These are phyloP conservation scores for Spinellus fusiger DNA, from an alignment of 192 early-diverging fungal species.

Conservation along the genomic window DNA sequence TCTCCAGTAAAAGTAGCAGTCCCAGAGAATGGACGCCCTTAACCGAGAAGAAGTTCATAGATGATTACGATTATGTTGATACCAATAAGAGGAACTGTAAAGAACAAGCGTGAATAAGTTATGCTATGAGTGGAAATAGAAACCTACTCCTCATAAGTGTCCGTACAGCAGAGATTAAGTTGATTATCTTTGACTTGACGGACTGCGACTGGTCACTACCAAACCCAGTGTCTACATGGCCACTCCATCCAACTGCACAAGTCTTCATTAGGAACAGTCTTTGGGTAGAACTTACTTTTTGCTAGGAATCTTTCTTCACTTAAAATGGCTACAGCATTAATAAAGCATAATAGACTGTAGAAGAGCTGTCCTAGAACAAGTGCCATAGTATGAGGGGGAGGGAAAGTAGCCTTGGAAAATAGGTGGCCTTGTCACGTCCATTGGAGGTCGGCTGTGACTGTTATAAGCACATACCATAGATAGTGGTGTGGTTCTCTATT, in stretches of 20 bases:
- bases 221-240: conserved; percentile 48
- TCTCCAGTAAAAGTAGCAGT: no score
- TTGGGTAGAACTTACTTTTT: conserved; percentile 55
- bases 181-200: conserved; percentile 75
- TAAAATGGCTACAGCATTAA: conserved; percentile 86
- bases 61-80: conserved; percentile 77
- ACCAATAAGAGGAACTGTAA: conserved; percentile 71
- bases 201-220: conserved; percentile 56
- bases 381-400: no score
- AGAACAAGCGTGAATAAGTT: neutral
- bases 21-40: no score
- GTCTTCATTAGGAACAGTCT: neutral
- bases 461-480: no score
- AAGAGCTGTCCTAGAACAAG: conserved; percentile 73
- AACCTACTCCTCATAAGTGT: conserved; percentile 81
- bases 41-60: conserved; percentile 79
- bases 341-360: conserved; percentile 71
- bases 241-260: conserved; percentile 34
- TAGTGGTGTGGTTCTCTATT: no score
- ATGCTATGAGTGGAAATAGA: neutral
- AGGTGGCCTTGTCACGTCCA: no score
- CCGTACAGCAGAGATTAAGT: conserved; percentile 84
- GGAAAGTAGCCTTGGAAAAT: no score
- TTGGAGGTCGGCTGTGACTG: no score
- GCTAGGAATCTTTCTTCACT: conserved; percentile 92